Evolutionary conservation across 73 alveolate species (phyloP), one percentile per base, ranked within the genome.

Genomic region (Paramecium octaurelia): DNA sequence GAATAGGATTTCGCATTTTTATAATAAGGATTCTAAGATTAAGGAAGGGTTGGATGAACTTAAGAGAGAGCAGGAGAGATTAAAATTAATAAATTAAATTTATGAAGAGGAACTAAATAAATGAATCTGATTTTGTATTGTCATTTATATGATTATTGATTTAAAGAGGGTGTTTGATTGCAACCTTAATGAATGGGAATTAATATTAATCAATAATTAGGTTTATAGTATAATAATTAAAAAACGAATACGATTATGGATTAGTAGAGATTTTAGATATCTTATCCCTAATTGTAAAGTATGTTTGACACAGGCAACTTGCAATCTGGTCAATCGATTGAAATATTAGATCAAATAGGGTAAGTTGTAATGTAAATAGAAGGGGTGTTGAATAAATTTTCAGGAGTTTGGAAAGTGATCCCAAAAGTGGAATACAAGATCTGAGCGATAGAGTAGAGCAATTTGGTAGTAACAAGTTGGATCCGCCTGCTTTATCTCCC

Each of bases 1-100:
- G 38, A 12, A 48, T 18, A n/a, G 77, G 46, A 80, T 80, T 9
- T 27, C 70, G 0, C 48, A 80, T 80, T 80, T 80, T 46, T 80
- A 77, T 80, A 80, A 80, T 80, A 80, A 80, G 34, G 77, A 80
- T 73, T 73, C 68, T 12, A 34, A 34, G 18, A 42, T 48, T 23
- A 35, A 38, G 6, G 29, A 20, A 80, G 48, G 70, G 21, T 40
- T 20, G 18, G 91, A 42, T 43, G 20, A 42, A 6, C 31, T 80
- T 80, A 48, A 48, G 18, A 80, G 91, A 24, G 70, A 80, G 18
- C n/a, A 80, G n/a, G 91, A 80, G 14, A 80, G 76, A 48, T 80
- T 31, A 43, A 80, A 48, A 48, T 24, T 80, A n/a, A 80, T 80
- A 34, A 42, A 80, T 20, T 80, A 80, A 7, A 80, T 80, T 3